Evolutionary conservation across 305 asterid species (phyloP), one percentile per base, ranked within the genome.

Genomic region (Fraxinus latifolia): DNA sequence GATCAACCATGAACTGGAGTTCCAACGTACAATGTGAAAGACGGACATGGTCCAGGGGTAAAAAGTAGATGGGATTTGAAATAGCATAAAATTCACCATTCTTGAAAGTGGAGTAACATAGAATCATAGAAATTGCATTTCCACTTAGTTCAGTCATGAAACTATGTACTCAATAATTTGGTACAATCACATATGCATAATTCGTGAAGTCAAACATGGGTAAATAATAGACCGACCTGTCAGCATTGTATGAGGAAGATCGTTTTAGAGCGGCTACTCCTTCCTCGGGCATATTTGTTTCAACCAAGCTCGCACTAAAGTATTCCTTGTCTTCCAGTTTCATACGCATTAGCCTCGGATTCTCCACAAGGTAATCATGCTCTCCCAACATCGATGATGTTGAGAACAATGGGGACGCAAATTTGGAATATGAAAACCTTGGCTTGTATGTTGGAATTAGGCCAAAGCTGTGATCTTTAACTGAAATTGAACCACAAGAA

Each of bases 401-500:
- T 2, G 97, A 91, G 89, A 90, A 92, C 87, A 95, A 85, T 1
- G 98, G 97, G 31, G 97, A 92, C 0, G 94, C 87, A 77, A 95
- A 89, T 70, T 92, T 95, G 81, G 98, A 93, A 82, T 91, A 87
- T 2, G 97, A 91, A 82, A 92, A 93, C 74, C 95, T 91, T 3
- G 99, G 96, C 89, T 89, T 96, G 84, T 93, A 94, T 17, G 93
- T 85, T 3, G 98, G 97, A 79, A 93, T 87, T 25, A 96, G 81
- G 82, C 97, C 95, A 86, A 93, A 94, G 86, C 91, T 90, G 75
- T 90, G 95, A 86, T 94, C 97, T 81, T 96, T 96, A 27, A 96
- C 98, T 5, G 99, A 90, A 83, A 94, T 82, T 1, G 99, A 92
- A 65, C 99, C 99, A 50, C 99, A 96, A 7, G 99, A 93, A 81